Percentiles rank a stretch among this genome's conserved stretches.
Evolutionary conservation across 768 basidiomycete genomes (phyloP).

Genomic region (Suillus plorans): DNA sequence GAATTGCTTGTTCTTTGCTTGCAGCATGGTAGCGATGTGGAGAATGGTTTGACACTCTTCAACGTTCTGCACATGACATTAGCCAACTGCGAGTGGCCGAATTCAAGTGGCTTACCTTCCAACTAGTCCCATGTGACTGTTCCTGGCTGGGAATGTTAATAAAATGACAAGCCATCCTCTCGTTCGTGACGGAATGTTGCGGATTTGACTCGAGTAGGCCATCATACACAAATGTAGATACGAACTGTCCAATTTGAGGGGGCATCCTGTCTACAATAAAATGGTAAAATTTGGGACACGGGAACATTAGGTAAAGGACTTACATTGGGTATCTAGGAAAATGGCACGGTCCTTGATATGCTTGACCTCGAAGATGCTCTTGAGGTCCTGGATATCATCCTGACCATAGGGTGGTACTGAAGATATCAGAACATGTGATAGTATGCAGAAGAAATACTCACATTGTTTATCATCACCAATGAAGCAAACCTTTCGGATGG

Average conservation of each 20-base stretch:
- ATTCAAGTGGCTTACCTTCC: conserved; percentile 16
- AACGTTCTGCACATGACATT: conserved; percentile 36
- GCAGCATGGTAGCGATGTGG: conserved; percentile 55
- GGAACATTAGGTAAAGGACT: conserved; percentile 19
- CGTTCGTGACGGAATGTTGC: conserved; percentile 45
- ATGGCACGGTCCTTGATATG: conserved; percentile 50
- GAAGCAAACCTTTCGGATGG: conserved; percentile 54
- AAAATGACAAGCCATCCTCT: conserved; percentile 57
- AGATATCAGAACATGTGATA: conserved; percentile 25
- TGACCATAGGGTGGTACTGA: conserved; percentile 83
- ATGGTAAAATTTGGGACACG: conserved; percentile 7
- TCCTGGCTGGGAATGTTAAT: conserved; percentile 54
- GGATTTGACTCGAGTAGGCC: conserved; percentile 52
- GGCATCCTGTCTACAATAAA: conserved; percentile 73
- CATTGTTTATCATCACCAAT: conserved; percentile 71
- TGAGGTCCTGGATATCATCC: conserved; percentile 59
- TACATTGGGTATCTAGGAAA: conserved; percentile 78
- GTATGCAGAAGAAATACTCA: conserved; percentile 33
- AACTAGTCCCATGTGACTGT: conserved; percentile 35
- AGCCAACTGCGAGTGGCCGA: too few relatives aligned
- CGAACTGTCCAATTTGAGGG: conserved; percentile 70
- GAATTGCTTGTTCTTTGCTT: conserved; percentile 48
- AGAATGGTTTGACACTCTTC: conserved; percentile 57
- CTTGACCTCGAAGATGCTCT: conserved; percentile 76
- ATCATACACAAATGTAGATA: conserved; percentile 68